Evolutionary conservation across 2,329 filamentous ascomycete genomes (phyloP).

Genomic region (Cladobotryum protrusum): DNA sequence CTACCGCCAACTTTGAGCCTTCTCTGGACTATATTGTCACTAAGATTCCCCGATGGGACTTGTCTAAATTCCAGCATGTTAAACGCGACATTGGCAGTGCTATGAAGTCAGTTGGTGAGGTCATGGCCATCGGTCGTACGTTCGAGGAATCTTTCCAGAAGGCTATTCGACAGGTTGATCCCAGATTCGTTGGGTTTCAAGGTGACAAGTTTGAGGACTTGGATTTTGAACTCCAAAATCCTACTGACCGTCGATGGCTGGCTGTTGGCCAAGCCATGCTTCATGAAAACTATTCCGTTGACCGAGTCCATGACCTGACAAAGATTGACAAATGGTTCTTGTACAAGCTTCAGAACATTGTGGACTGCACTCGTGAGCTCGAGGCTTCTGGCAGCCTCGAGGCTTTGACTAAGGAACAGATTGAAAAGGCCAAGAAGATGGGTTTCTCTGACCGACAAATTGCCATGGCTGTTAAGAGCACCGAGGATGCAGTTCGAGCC

Average conservation of each 20-base stretch:
- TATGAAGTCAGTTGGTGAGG: constrained; percentile 99
- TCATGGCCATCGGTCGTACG: constrained; percentile 97
- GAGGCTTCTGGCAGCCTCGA: constrained; percentile 77
- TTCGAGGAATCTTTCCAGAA: constrained; percentile 99
- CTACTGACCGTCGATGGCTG: constrained; percentile 93
- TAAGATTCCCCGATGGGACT: constrained; percentile 97
- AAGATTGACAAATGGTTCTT: constrained; percentile 99
- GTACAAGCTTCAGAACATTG: constrained; percentile 96
- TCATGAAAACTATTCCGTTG: constrained; percentile 91
- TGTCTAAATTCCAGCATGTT: constrained; percentile 98
- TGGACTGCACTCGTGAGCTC: constrained; percentile 81
- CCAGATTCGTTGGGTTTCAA: constrained; percentile 86
- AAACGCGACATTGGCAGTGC: constrained; percentile 95
- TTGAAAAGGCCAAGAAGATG: constrained; percentile 91
- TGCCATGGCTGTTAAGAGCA: constrained; percentile 73
- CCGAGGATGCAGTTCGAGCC: constrained; percentile 84
- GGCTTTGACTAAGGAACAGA: constrained; percentile 78
- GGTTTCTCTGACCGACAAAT: constrained; percentile 98
- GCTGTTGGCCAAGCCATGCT: constrained; percentile 97
- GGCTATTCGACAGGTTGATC: constrained; percentile 94
- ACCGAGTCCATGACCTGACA: constrained; percentile 84
- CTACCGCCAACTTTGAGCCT: constrained; percentile 97
- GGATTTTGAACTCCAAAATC: constrained; percentile 83
- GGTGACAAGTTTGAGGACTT: constrained; percentile 91
- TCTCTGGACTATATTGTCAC: constrained; percentile 96